A percentile compares a stretch with the other conserved stretches of the same genome.
These are phyloP conservation scores for Rhodotorula paludigena DNA, from an alignment of 768 basidiomycete species.

Conservation along the genomic window DNA sequence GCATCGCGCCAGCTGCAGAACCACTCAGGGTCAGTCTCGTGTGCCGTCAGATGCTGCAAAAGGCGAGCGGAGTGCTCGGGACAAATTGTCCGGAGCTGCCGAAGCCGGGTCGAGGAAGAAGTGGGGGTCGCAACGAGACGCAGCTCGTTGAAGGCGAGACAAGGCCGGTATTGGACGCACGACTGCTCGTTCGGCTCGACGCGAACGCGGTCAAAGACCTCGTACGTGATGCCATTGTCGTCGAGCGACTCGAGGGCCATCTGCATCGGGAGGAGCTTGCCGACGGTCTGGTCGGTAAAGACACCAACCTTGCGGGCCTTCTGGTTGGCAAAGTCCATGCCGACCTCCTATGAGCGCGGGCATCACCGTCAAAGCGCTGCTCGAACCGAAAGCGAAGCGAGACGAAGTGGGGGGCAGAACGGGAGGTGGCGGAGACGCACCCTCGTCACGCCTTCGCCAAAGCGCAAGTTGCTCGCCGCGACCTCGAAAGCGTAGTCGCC, in stretches of 20 bases:
- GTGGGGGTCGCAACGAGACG: too few species aligned
- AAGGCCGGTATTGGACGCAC: slow-evolving; percentile 33
- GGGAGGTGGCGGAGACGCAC: slow-evolving; percentile 42
- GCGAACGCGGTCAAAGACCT: slow-evolving; percentile 73
- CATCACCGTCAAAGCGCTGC: neutral
- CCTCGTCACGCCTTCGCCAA: slow-evolving; percentile 80
- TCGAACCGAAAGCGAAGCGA: neutral
- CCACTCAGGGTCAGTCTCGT: too few species aligned
- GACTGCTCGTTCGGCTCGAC: slow-evolving; percentile 81
- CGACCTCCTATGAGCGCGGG: slow-evolving; percentile 55
- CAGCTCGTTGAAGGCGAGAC: too few species aligned
- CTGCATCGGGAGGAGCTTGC: slow-evolving; percentile 74
- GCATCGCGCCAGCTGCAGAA: slow-evolving; percentile 70
- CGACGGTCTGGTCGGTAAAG: slow-evolving; percentile 84
- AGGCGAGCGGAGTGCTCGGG: too few species aligned
- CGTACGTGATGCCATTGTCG: slow-evolving; percentile 68
- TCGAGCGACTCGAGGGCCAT: slow-evolving; percentile 77
- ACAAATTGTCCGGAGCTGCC: neutral
- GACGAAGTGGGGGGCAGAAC: too few species aligned
- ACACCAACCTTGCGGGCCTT: slow-evolving; percentile 84
- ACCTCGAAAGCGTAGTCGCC: slow-evolving; percentile 89
- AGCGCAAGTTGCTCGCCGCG: slow-evolving; percentile 78
- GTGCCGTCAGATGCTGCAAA: too few species aligned
- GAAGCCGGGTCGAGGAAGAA: too few species aligned
- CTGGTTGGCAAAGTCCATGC: slow-evolving; percentile 92